Percentiles rank a stretch among this genome's conserved stretches.
Evolutionary conservation across 345 rosid genomes (phyloP).

Genomic region (Rhodomyrtus tomentosa): DNA sequence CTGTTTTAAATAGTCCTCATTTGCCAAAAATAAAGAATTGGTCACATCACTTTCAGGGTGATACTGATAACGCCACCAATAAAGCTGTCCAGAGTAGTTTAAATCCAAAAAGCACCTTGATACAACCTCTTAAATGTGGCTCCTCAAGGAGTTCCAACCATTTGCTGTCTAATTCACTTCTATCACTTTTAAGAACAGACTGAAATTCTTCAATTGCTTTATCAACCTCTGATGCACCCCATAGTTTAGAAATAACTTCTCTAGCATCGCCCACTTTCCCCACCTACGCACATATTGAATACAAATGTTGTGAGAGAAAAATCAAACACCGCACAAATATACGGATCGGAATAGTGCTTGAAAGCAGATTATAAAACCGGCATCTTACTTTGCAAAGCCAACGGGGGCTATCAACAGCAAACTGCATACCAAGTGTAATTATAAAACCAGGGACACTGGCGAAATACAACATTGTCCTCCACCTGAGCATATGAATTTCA

Average conservation of each 20-base stretch:
- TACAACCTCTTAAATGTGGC: slow-evolving; percentile 75
- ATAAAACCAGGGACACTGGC: slow-evolving; percentile 53
- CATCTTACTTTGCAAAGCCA: slow-evolving; percentile 68
- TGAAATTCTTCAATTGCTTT: slow-evolving; percentile 49
- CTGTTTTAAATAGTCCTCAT: not conserved
- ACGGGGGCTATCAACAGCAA: slow-evolving; percentile 77
- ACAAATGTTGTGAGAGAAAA: slow-evolving; percentile 1
- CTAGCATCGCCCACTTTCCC: slow-evolving; percentile 52
- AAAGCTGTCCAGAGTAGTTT: not conserved
- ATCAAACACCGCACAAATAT: not conserved
- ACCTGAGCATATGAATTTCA: slow-evolving; percentile 29
- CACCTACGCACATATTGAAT: slow-evolving; percentile 19
- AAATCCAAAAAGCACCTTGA: slow-evolving; percentile 24
- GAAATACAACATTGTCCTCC: slow-evolving; percentile 60
- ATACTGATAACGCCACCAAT: not conserved
- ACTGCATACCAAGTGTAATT: slow-evolving; percentile 61
- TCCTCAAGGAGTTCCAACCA: slow-evolving; percentile 68
- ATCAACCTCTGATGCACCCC: slow-evolving; percentile 59
- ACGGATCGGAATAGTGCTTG: not conserved
- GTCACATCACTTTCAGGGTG: not conserved
- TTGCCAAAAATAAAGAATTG: not conserved
- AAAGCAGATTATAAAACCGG: not conserved
- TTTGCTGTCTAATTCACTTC: slow-evolving; percentile 34
- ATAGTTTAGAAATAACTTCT: slow-evolving; percentile 37
- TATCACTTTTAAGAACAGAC: slow-evolving; percentile 39